These are phyloP conservation scores for Capronia epimyces DNA, from an alignment of 2,329 filamentous ascomycete species.

Conservation along the genomic window DNA sequence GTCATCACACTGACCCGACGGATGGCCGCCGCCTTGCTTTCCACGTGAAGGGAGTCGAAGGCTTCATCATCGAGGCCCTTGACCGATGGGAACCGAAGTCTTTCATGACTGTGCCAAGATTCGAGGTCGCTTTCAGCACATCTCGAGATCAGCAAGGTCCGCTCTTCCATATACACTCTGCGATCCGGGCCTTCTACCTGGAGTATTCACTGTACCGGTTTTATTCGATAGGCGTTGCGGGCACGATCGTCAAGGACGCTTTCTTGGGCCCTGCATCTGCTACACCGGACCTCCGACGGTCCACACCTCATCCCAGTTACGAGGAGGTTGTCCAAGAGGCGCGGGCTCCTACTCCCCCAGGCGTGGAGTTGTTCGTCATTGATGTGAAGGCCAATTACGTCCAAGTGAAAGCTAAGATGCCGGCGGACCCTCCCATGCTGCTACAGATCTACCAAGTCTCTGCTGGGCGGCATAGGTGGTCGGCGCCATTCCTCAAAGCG, in stretches of 20 bases:
- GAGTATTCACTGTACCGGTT: conserved; percentile 93
- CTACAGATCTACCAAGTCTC: conserved; percentile 79
- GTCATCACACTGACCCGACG: conserved; percentile 39
- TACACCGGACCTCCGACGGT: conserved; percentile 2
- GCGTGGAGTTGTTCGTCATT: conserved; percentile 66
- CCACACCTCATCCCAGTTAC: conserved; percentile 27
- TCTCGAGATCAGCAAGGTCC: conserved; percentile 80
- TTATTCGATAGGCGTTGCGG: conserved; percentile 79
- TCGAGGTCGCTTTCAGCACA: conserved; percentile 81
- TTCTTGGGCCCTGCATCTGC: conserved; percentile 43
- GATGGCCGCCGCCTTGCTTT: conserved; percentile 79
- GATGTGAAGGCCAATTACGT: conserved; percentile 77
- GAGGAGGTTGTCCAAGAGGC: conserved; percentile 1
- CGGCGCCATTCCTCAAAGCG: conserved; percentile 71
- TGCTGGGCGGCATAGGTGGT: conserved; percentile 79
- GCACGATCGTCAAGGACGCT: conserved; percentile 66
- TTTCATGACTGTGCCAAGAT: conserved; percentile 77
- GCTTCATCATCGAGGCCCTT: conserved; percentile 80
- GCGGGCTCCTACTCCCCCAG: conserved; percentile 22
- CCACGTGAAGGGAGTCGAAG: conserved; percentile 77
- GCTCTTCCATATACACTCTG: conserved; percentile 78
- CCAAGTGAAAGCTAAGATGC: conserved; percentile 84
- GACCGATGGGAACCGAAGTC: conserved; percentile 80
- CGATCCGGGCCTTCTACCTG: conserved; percentile 69
- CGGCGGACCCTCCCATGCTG: conserved; percentile 85